Percentiles rank a stretch among this genome's conserved stretches.
These are phyloP conservation scores for Rhododendron ovatum DNA, from an alignment of 148 eudicot genomes.

Conservation along the genomic window DNA sequence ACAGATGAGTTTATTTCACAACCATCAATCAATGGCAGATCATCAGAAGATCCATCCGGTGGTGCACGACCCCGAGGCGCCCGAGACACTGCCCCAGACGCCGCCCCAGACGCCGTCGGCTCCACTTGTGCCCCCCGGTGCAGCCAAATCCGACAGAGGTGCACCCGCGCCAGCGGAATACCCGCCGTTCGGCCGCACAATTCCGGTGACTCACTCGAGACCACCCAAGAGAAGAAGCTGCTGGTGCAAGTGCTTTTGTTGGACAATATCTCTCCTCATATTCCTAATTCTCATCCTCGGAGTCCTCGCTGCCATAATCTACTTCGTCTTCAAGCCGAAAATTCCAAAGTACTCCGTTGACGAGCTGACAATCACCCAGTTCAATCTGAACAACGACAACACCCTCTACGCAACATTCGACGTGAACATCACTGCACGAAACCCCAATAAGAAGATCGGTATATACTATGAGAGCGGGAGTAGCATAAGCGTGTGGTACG, in stretches of 20 bases:
- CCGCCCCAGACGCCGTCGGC: slow-evolving; percentile 29
- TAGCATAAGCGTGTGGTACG: slow-evolving; percentile 44
- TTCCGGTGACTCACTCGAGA: slow-evolving; percentile 25
- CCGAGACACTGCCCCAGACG: no score
- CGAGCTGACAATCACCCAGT: slow-evolving; percentile 42
- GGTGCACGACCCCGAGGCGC: slow-evolving; percentile 29
- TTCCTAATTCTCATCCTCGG: slow-evolving; percentile 35
- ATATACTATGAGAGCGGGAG: slow-evolving; percentile 64
- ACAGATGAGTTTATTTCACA: not conserved
- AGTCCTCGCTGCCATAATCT: slow-evolving; percentile 43
- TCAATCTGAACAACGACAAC: slow-evolving; percentile 28
- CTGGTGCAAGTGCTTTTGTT: slow-evolving; percentile 35
- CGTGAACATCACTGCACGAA: slow-evolving; percentile 60
- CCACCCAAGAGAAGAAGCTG: slow-evolving; percentile 35
- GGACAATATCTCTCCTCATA: slow-evolving; percentile 31
- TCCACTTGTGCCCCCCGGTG: slow-evolving; percentile 28
- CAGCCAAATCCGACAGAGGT: slow-evolving; percentile 30
- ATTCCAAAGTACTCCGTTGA: slow-evolving; percentile 65
- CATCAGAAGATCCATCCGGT: slow-evolving; percentile 14
- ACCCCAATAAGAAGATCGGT: slow-evolving; percentile 72
- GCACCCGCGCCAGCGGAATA: slow-evolving; percentile 13
- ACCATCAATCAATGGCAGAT: not conserved
- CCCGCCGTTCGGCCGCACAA: slow-evolving; percentile 19
- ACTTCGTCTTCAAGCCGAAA: slow-evolving; percentile 56
- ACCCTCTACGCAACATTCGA: slow-evolving; percentile 53